These are phyloP conservation scores for Pilasporangium apinafurcum DNA, from an alignment of 352 stramenopile genomes.

Conservation along the genomic window DNA sequence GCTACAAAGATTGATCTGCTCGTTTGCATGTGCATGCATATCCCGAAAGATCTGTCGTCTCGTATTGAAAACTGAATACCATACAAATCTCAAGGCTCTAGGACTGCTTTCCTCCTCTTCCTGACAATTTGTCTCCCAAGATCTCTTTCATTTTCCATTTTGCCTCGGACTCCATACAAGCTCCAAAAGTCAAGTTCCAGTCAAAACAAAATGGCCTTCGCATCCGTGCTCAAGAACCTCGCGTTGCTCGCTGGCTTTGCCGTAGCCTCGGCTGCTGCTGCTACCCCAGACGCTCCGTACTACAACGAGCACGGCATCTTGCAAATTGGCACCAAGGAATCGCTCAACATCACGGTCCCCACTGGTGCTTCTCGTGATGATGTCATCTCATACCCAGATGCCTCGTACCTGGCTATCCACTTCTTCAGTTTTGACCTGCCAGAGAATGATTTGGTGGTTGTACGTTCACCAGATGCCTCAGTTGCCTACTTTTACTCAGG, in stretches of 20 bases:
- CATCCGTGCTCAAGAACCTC: constrained; percentile 18
- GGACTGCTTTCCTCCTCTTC: too few species aligned
- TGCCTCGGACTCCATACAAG: constrained; percentile 1
- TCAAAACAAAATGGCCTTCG: constrained; percentile 9
- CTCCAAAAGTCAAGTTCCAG: not conserved
- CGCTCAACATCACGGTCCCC: constrained; percentile 15
- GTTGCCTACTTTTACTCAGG: constrained; percentile 26
- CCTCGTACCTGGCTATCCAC: constrained; percentile 48
- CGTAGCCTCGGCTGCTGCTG: constrained; percentile 4
- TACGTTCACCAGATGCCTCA: constrained; percentile 22
- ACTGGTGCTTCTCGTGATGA: constrained; percentile 20
- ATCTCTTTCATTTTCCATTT: constrained; percentile 6
- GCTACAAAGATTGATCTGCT: too few species aligned
- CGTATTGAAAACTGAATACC: too few species aligned
- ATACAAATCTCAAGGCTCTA: too few species aligned
- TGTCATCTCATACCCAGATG: constrained; percentile 32
- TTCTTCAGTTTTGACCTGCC: constrained; percentile 50
- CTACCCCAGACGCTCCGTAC: constrained; percentile 7
- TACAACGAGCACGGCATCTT: constrained; percentile 23
- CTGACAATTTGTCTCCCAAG: too few species aligned
- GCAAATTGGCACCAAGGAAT: constrained; percentile 26
- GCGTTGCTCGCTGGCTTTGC: constrained; percentile 5
- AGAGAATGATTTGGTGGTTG: constrained; percentile 34
- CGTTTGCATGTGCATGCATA: too few species aligned
- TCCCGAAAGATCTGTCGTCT: too few species aligned